Base-by-base conservation (phyloP, 176 grass and related monocot species). In the Bolboschoenus planiculmis region DNA sequence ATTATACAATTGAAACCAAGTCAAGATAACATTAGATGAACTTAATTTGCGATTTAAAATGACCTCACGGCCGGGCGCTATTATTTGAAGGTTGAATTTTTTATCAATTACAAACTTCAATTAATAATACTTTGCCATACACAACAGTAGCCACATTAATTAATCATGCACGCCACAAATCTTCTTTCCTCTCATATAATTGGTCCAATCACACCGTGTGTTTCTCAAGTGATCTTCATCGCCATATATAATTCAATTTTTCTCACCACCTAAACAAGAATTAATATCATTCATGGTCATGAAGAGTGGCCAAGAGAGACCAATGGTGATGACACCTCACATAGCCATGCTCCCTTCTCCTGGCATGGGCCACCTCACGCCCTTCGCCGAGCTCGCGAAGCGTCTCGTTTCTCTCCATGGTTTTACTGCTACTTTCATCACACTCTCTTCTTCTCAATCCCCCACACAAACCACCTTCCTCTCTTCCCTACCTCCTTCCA, bases 301-400 rank as follows among this genome's bases (percentile, higher is more conserved):
- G 78, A 50, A 80, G 50, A 39, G 34, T 35, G 10, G 34, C 53
- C 53, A 35, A 21, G 78, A 30, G 37, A 59, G 5, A 36, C 15
- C 78, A 58, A 58, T n/a, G 24, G 6, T 80, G 78, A 35, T 80
- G 78, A 35, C 20, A 71, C 83, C 83, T 34, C 85, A 82, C 64
- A 57, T 86, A 43, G 85, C 36, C 23, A 31, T 86, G 5, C 31
- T 86, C 14, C 26, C 48, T 7, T 71, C 59, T 34, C 85, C 85
- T 0, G 85, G 85, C 48, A 61, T 86, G 77, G 85, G 85, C 51
- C 85, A 86, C 33, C 78, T 86, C 78, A 86, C 79, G 10, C 85
- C 85, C 48, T 33, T 74, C 6, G 85, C 51, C 1, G 60, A 72
- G 44, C 59, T 86, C 1, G 78, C 85, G 9, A 40, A 56, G 11